Evolutionary conservation across 495 filamentous ascomycete genomes (phyloP).

Genomic region (Aspergillus haitiensis): DNA sequence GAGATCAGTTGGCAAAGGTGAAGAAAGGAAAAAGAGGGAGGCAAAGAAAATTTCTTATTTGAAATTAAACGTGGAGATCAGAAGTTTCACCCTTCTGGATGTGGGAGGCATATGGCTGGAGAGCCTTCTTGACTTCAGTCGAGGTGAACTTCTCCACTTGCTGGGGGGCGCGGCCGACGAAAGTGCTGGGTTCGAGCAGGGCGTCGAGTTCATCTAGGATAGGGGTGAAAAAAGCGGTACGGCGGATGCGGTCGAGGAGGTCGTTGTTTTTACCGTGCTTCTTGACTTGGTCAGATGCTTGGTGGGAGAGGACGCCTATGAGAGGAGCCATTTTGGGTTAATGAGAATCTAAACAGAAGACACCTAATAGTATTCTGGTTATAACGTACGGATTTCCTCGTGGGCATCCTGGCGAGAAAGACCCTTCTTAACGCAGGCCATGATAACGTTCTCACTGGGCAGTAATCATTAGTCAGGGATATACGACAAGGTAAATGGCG

Average conservation of each 20-base stretch:
- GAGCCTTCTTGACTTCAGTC: constrained; percentile 52
- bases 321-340: constrained; percentile 14
- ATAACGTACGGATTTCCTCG: constrained; percentile 67
- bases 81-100: constrained; percentile 49
- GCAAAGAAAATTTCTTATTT: not conserved
- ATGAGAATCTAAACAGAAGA: not conserved
- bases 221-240: constrained; percentile 75
- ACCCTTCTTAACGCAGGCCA: constrained; percentile 76
- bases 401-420: constrained; percentile 86
- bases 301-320: constrained; percentile 74
- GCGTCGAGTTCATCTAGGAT: constrained; percentile 72
- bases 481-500: not conserved
- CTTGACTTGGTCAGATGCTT: constrained; percentile 82
- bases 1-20: too few species aligned
- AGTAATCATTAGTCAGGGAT: constrained; percentile 22
- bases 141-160: constrained; percentile 59
- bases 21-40: too few species aligned
- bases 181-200: constrained; percentile 66
- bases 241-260: constrained; percentile 76
- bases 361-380: not conserved
- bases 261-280: constrained; percentile 77
- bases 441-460: constrained; percentile 64
- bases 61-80: constrained; percentile 51
- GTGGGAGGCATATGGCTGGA: constrained; percentile 48
- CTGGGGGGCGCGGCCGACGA: constrained; percentile 64